Evolutionary conservation across 345 rosid genomes (phyloP).

Genomic region (Melastoma malabathricum): DNA sequence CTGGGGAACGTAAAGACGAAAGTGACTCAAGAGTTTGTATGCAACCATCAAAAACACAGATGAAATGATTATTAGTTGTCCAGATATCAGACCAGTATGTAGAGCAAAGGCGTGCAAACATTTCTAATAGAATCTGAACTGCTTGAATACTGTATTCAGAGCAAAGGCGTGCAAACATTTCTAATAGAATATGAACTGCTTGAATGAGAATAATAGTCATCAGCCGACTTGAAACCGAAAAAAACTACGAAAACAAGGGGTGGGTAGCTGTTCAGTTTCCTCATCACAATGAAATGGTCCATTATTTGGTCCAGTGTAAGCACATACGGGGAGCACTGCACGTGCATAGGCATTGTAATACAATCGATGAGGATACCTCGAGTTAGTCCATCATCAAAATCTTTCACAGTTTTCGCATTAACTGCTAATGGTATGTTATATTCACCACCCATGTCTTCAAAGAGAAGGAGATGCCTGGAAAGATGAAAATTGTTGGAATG

Average conservation of each 20-base stretch:
- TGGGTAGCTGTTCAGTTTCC: no score
- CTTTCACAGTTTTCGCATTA: conserved; percentile 68
- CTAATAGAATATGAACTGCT: no score
- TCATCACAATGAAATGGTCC: no score
- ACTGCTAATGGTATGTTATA: conserved; percentile 56
- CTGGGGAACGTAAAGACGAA: no score
- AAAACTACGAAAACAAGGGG: conserved; percentile 39
- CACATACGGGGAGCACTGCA: background rate
- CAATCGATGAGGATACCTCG: conserved; percentile 37
- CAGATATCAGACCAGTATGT: conserved; percentile 51
- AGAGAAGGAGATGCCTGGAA: conserved; percentile 69
- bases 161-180: no score
- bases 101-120: conserved; percentile 57
- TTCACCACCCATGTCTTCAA: conserved; percentile 79
- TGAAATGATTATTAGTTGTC: background rate
- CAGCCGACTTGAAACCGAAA: conserved; percentile 85
- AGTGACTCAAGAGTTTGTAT: no score
- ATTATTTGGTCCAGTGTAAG: background rate
- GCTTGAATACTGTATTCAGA: no score
- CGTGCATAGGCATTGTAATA: background rate
- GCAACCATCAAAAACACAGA: background rate
- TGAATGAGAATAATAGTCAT: conserved; percentile 74
- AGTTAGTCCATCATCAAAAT: conserved; percentile 74
- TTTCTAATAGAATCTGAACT: conserved; percentile 48
- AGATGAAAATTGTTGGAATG: conserved; percentile 1